These are phyloP conservation scores for Pachysolen tannophilus DNA, from an alignment of 805 yeast genomes.

Conservation along the genomic window DNA sequence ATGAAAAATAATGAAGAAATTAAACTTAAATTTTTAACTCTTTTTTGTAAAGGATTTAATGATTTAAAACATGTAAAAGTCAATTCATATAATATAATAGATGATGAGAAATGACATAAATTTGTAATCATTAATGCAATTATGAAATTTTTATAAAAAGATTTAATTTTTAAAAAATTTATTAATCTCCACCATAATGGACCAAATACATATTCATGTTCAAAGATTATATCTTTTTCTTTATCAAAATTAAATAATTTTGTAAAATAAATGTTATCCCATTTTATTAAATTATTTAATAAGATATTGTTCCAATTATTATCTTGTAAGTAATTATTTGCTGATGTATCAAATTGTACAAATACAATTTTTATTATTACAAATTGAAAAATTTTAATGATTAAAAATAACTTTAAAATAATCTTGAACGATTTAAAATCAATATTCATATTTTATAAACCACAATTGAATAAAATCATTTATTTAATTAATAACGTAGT, in stretches of 20 bases:
- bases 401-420: slow-evolving; percentile 16
- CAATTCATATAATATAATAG: slow-evolving; percentile 39
- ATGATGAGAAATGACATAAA: slow-evolving; percentile 39
- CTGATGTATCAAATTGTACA: slow-evolving; percentile 40
- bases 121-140: slow-evolving; percentile 45
- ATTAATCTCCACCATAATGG: slow-evolving; percentile 64
- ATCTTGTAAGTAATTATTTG: slow-evolving; percentile 14
- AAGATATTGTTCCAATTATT: slow-evolving; percentile 16
- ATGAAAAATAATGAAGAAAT: slow-evolving; percentile 32
- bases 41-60: slow-evolving; percentile 7
- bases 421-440: no score
- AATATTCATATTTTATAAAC: no score
- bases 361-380: slow-evolving; percentile 31
- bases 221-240: slow-evolving; percentile 36
- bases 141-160: slow-evolving; percentile 35
- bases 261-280: slow-evolving; percentile 83
- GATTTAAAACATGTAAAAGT: slow-evolving; percentile 25
- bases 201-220: slow-evolving; percentile 88
- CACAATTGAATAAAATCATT: no score
- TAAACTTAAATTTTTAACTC: no score
- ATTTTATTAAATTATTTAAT: slow-evolving; percentile 50
- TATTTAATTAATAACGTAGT: no score
- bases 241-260: slow-evolving; percentile 43
- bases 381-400: slow-evolving; percentile 30
- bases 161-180: slow-evolving; percentile 13